Percentiles rank a stretch among this genome's conserved stretches.
Evolutionary conservation across 1,284 basidiomycete genomes (phyloP).

Genomic region (Leccinum huronense): DNA sequence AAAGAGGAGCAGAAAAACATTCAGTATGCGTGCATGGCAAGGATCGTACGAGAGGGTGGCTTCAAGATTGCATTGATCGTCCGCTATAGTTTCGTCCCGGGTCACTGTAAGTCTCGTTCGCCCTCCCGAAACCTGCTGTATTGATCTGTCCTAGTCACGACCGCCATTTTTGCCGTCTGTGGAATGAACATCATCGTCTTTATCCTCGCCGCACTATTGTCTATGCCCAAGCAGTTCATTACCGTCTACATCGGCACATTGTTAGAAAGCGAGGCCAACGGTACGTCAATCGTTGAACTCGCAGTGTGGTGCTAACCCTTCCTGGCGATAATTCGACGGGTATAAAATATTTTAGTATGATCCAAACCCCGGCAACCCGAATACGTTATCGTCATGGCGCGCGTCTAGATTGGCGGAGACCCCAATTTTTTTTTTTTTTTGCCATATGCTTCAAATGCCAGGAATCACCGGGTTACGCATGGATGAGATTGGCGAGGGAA

Average conservation of each 20-base stretch:
- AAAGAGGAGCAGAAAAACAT: conserved; percentile 58
- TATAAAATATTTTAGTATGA: no score
- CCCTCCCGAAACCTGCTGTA: neutral
- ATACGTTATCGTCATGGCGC: no score
- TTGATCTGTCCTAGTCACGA: conserved; percentile 41
- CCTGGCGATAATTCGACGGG: no score
- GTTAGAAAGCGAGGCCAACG: conserved; percentile 30
- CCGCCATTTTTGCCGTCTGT: conserved; percentile 65
- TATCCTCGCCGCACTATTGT: conserved; percentile 55
- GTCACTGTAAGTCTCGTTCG: conserved; percentile 45
- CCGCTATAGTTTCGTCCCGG: conserved; percentile 62
- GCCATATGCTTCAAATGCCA: no score
- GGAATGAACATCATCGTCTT: conserved; percentile 64
- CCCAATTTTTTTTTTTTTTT: no score
- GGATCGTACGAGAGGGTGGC: conserved; percentile 65
- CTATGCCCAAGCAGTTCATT: conserved; percentile 62
- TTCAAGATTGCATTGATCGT: conserved; percentile 61
- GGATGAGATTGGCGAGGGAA: no score
- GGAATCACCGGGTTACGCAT: no score
- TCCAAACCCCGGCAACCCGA: no score
- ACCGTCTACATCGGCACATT: conserved; percentile 57
- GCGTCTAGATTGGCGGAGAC: no score
- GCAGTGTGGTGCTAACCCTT: conserved; percentile 13
- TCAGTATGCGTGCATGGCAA: conserved; percentile 61
- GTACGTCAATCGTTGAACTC: conserved; percentile 19